phyloP scores from a whole-genome alignment of 2,329 filamentous ascomycete species.

The Nigrospora osmanthi region DNA sequence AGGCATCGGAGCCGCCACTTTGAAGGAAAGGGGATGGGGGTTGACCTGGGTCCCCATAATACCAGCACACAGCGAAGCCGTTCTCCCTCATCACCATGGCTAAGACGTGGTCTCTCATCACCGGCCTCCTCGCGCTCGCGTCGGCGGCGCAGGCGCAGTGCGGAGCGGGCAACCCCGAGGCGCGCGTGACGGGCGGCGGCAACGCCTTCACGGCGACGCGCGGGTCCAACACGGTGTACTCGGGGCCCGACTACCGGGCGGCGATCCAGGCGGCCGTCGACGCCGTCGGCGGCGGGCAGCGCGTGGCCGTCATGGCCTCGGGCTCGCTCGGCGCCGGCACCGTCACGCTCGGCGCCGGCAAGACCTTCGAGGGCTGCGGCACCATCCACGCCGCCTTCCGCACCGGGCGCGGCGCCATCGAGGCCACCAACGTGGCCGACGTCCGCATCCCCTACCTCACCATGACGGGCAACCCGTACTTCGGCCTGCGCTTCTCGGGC shows the following conservation, averaged over 20 bases:
- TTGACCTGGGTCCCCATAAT: too few species aligned
- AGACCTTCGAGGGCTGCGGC: constrained; percentile 51
- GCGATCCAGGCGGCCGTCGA: constrained; percentile 48
- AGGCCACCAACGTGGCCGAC: constrained; percentile 36
- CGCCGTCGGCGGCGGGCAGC: constrained; percentile 40
- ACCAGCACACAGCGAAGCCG: too few species aligned
- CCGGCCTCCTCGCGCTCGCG: constrained; percentile 31
- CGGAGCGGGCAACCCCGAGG: constrained; percentile 13
- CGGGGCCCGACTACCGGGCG: constrained; percentile 42
- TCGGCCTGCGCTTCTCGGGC: constrained; percentile 48
- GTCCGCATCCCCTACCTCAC: constrained; percentile 48
- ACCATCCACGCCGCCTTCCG: constrained; percentile 39
- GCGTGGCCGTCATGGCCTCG: constrained; percentile 44
- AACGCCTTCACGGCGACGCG: constrained; percentile 13
- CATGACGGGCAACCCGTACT: constrained; percentile 51
- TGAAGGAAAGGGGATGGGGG: too few species aligned
- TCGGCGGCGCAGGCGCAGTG: constrained; percentile 24
- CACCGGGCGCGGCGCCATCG: constrained; percentile 43
- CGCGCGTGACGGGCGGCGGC: constrained; percentile 12
- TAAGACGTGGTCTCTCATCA: constrained; percentile 19
- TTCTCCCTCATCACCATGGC: constrained; percentile 10
- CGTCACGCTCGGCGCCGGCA: constrained; percentile 41
- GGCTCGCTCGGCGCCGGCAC: constrained; percentile 47
- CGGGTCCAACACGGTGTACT: constrained; percentile 38
- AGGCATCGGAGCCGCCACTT: too few species aligned